These are phyloP conservation scores for Reticulascus tulasneorum DNA, from an alignment of 2,329 filamentous ascomycete genomes.

Conservation along the genomic window DNA sequence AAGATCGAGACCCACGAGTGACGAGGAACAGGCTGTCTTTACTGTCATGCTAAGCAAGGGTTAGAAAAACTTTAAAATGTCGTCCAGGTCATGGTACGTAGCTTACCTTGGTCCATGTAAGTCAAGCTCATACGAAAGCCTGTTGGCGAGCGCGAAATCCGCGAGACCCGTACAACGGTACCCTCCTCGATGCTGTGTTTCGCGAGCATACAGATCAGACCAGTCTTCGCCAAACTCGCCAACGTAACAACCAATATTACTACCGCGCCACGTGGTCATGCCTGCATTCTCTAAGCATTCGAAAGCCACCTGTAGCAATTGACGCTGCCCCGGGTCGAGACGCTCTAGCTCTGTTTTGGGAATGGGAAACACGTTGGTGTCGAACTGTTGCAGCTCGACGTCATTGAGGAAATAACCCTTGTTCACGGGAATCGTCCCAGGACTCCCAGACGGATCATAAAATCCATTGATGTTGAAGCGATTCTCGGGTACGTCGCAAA, in stretches of 20 bases:
- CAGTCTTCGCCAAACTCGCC: constrained; percentile 25
- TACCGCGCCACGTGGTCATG: constrained; percentile 19
- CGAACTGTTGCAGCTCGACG: constrained; percentile 19
- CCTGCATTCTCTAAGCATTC: constrained; percentile 27
- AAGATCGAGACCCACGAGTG: constrained; percentile 29
- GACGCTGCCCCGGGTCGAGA: constrained; percentile 26
- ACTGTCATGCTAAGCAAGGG: constrained; percentile 19
- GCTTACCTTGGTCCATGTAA: constrained; percentile 27
- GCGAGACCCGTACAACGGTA: constrained; percentile 15
- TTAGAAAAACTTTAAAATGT: neutral
- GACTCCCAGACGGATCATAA: constrained; percentile 3
- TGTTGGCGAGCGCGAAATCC: constrained; percentile 26
- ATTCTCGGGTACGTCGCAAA: constrained; percentile 19
- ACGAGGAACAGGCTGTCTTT: constrained; percentile 36
- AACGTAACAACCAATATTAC: constrained; percentile 23
- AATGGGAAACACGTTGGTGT: constrained; percentile 26
- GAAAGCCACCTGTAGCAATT: constrained; percentile 22
- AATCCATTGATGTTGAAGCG: constrained; percentile 14
- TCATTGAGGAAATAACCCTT: constrained; percentile 14
- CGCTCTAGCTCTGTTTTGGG: constrained; percentile 20
- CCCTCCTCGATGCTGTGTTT: too few species aligned
- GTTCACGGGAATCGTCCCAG: constrained; percentile 9
- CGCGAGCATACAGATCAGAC: too few species aligned
- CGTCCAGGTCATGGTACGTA: too few species aligned
- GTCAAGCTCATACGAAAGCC: constrained; percentile 27